Evolutionary conservation across 768 basidiomycete genomes (phyloP), one percentile per base, ranked within the genome.

Genomic region (Termitomyces sp.): DNA sequence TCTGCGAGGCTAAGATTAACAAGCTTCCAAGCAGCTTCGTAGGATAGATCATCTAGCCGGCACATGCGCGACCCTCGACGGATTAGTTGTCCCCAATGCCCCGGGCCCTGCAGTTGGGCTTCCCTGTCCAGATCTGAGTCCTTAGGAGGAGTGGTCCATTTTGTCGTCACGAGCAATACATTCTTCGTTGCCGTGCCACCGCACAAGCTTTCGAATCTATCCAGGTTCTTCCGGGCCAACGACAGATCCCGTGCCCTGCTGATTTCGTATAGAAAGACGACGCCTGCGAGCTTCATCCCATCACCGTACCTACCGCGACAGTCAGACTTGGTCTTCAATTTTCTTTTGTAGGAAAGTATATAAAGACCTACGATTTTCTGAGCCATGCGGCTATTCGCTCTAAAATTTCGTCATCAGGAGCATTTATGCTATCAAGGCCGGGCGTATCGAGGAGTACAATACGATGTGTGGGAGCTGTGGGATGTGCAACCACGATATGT

Each of bases 381-480:
- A 62, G 58, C 57, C 58, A 62, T 9, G 55, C 24, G 11, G 52
- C 55, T 13, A 61, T 45, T 1, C 57, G 57, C 30, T 61, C 49
- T 3, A 62, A 22, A 13, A 62, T 54, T n/a, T 49, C 54, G 3
- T 53, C 32, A 13, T 62, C 61, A 22, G 61, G 61, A 22, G 50
- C 40, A 35, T 22, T 35, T 26, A 52, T 62, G 8, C 54, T 62
- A 52, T 62, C 43, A 2, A 62, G 58, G 16, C 61, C 61, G 2
- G 61, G 61, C 2, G 61, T 62, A 24, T 62, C 61, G n/a, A 62
- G 35, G 13, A 62, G 55, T 32, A 62, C 36, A 22, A 62, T 55
- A 3, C 61, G 57, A 20, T 53, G 41, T 3, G 54, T 52, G 14
- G 57, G 50, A 44, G 55, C 58, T 33, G 56, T 56, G 13, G 61